Evolutionary conservation across 106 monocot species (phyloP).

Genomic region (Acorus gramineus): DNA sequence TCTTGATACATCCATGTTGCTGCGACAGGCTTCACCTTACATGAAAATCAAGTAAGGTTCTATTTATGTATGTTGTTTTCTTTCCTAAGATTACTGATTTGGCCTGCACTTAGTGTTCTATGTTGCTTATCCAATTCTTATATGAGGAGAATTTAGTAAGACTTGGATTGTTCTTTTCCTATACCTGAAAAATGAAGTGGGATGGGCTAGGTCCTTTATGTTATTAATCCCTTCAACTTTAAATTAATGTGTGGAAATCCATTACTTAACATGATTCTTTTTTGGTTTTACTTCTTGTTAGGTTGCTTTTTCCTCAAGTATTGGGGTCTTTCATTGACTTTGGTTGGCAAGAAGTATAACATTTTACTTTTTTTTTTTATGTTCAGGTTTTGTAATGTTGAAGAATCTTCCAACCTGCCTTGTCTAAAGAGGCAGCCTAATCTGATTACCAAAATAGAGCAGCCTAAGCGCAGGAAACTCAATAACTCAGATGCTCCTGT

Average conservation of each 20-base stretch:
- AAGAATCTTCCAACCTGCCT: conserved; percentile 19
- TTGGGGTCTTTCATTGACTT: neutral
- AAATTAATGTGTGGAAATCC: no score
- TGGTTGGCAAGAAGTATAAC: neutral
- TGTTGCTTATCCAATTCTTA: no score
- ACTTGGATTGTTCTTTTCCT: no score
- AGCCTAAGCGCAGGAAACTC: conserved; percentile 44
- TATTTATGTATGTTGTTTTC: neutral
- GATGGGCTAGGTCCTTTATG: no score
- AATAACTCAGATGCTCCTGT: conserved; percentile 16
- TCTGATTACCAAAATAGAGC: conserved; percentile 17
- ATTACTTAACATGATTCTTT: no score
- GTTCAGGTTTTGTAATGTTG: conserved; percentile 43
- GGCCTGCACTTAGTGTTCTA: neutral
- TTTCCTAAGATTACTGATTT: neutral
- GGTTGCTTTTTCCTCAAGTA: no score
- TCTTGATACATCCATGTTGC: conserved; percentile 57
- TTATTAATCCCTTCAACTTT: no score
- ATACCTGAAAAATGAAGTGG: no score
- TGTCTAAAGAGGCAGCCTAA: conserved; percentile 37
- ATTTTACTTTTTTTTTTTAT: neutral
- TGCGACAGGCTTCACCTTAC: conserved; percentile 85
- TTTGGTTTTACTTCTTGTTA: no score
- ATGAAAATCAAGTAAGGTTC: conserved; percentile 83
- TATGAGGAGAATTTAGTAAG: no score